Base-by-base conservation (phyloP, 2,329 filamentous ascomycete genomes). In the Neodidymelliopsis sp. region DNA sequence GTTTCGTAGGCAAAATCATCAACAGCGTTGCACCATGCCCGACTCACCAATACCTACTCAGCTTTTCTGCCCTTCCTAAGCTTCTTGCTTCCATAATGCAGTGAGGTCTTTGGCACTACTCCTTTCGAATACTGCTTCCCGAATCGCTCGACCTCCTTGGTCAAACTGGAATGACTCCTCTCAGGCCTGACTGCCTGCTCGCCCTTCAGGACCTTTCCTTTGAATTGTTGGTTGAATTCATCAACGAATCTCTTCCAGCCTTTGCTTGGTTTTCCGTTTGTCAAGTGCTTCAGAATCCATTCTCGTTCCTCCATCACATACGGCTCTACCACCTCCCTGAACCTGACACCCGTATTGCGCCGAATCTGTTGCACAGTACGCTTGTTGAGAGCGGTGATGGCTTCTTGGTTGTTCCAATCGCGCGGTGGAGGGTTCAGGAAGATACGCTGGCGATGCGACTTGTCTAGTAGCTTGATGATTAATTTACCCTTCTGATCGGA, bases 361-460 rank as follows among this genome's bases (percentile, higher is more conserved):
- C 64, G 64, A n/a, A 67, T 65, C 41, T 69, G 64, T 51, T 69
- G 64, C 4, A 62, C 60, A 18, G 58, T 59, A 37, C 64, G 64
- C 57, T 69, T 69, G 49, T 67, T 69, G 16, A 67, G 62, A 12
- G 51, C 49, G 1, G 60, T 60, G 35, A 66, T 59, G 19, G 62
- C 64, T 11, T 54, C 56, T 31, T 69, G 64, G 31, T 57, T 41
- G 20, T 46, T 54, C 64, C 66, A 69, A 39, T 66, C 58, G 29
- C 56, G 61, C 1, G 66, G 66, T 0, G 66, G 64, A 1, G 60
- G 65, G 27, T 67, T 69, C 7, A 49, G 35, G 45, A 65, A 66
- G 53, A 67, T 57, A 15, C 56, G 53, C 38, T 58, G 57, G 7
- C 54, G 52, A 16, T 60, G 56, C 6, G 48, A 35, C 11, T 51